phyloP scores from a whole-genome alignment of 352 stramenopile genomes.

The Globisporangium solare region DNA sequence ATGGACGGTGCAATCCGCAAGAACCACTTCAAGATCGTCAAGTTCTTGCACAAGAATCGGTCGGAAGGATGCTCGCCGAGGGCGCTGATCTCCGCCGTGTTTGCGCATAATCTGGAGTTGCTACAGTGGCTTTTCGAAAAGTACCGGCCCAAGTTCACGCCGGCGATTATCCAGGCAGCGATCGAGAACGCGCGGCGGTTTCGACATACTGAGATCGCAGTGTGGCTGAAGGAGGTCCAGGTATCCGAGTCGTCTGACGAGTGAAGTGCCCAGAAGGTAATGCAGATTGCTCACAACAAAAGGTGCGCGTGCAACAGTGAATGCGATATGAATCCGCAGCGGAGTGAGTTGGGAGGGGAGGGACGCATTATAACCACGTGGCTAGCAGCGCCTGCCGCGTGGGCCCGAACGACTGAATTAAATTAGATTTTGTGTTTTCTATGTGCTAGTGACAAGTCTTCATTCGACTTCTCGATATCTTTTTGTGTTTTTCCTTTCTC shows the following conservation, averaged over 20 bases:
- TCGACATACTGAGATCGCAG: conserved; percentile 3
- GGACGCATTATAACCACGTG: too few relatives aligned
- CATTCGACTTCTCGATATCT: too few relatives aligned
- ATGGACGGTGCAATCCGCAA: conserved; percentile 11
- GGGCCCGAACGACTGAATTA: too few relatives aligned
- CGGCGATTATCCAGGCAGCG: conserved; percentile 4
- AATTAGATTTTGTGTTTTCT: too few relatives aligned
- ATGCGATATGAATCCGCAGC: too few relatives aligned
- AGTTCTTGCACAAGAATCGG: conserved; percentile 10
- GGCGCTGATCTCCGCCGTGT: conserved; percentile 7
- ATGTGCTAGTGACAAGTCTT: too few relatives aligned
- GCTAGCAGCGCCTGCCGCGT: too few relatives aligned
- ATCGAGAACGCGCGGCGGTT: conserved; percentile 11
- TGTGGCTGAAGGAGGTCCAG: neutral
- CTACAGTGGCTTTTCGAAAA: conserved; percentile 4
- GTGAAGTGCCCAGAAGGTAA: neutral
- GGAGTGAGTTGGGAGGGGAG: too few relatives aligned
- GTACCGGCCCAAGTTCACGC: conserved; percentile 7
- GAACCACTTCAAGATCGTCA: conserved; percentile 10
- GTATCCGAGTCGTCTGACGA: too few relatives aligned
- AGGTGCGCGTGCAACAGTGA: neutral
- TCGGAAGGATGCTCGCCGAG: conserved; percentile 10
- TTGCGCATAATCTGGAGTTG: conserved; percentile 9
- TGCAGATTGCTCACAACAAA: neutral
- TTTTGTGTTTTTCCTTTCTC: too few relatives aligned